Evolutionary conservation across 192 early-diverging fungal genomes (phyloP).

Genomic region (Coemansia sp.): DNA sequence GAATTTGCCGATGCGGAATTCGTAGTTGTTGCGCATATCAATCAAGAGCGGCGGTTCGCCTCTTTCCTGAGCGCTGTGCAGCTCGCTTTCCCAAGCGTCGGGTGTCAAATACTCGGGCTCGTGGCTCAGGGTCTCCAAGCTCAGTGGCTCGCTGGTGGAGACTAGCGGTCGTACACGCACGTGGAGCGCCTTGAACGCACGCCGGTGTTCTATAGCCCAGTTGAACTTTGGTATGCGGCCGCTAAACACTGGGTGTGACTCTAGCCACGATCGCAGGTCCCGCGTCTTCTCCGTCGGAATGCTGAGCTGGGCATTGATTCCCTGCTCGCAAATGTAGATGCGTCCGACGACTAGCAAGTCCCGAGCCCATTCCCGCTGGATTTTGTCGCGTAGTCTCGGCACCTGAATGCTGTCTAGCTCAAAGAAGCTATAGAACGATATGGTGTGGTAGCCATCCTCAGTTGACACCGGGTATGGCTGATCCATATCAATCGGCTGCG

Average conservation of each 20-base stretch:
- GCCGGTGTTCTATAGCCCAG: slow-evolving; percentile 64
- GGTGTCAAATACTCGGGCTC: slow-evolving; percentile 70
- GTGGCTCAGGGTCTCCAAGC: slow-evolving; percentile 60
- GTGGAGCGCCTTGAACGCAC: slow-evolving; percentile 67
- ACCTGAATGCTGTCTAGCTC: slow-evolving; percentile 1
- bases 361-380: slow-evolving; percentile 38
- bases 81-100: slow-evolving; percentile 66
- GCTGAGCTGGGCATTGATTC: slow-evolving; percentile 82
- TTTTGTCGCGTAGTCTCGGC: slow-evolving; percentile 16
- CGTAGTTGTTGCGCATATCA: slow-evolving; percentile 84
- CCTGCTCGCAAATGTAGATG: slow-evolving; percentile 74
- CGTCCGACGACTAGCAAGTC: slow-evolving; percentile 67
- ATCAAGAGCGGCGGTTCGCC: slow-evolving; percentile 57
- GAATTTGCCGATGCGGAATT: slow-evolving; percentile 73
- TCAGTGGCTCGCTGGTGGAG: slow-evolving; percentile 58
- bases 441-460: slow-evolving; percentile 36
- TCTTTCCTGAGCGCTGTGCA: slow-evolving; percentile 17
- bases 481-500: slow-evolving; percentile 38
- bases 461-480: slow-evolving; percentile 35
- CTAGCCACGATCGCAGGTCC: slow-evolving; percentile 60
- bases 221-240: slow-evolving; percentile 59
- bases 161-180: slow-evolving; percentile 71
- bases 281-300: slow-evolving; percentile 60
- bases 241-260: slow-evolving; percentile 31
- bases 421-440: slow-evolving; percentile 56